Evolutionary conservation across 2,329 filamentous ascomycete genomes (phyloP).

Genomic region (Xylariaceae sp.): DNA sequence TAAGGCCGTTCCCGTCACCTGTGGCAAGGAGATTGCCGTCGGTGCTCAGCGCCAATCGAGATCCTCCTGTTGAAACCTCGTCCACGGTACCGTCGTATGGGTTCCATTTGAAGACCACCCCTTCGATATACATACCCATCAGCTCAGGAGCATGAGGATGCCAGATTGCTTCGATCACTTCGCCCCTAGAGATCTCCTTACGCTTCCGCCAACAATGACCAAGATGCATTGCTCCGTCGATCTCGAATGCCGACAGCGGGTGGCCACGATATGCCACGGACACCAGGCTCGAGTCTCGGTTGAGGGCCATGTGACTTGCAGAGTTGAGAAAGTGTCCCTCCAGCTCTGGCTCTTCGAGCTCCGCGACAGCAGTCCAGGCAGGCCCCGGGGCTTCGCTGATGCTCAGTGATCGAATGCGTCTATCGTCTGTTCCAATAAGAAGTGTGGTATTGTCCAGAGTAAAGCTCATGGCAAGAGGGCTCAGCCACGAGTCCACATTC

Average conservation of each 20-base stretch:
- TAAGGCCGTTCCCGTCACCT: slow-evolving; percentile 18
- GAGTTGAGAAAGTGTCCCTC: slow-evolving; percentile 20
- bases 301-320: slow-evolving; percentile 20
- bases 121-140: slow-evolving; percentile 25
- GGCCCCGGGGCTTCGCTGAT: slow-evolving; percentile 7
- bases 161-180: slow-evolving; percentile 20
- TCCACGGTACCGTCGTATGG: slow-evolving; percentile 21
- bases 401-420: slow-evolving; percentile 11
- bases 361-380: slow-evolving; percentile 13
- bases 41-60: slow-evolving; percentile 15
- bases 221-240: slow-evolving; percentile 16
- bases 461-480: slow-evolving; percentile 19
- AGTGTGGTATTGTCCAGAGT: slow-evolving; percentile 10
- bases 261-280: slow-evolving; percentile 23
- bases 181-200: slow-evolving; percentile 10
- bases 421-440: slow-evolving; percentile 18
- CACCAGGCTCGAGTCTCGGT: slow-evolving; percentile 18
- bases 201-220: slow-evolving; percentile 20
- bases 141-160: slow-evolving; percentile 22
- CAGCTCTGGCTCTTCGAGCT: slow-evolving; percentile 16
- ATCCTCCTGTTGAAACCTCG: slow-evolving; percentile 15
- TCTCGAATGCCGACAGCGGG: slow-evolving; percentile 24
- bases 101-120: slow-evolving; percentile 28
- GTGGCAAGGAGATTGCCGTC: slow-evolving; percentile 24
- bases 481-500: slow-evolving; percentile 15